Evolutionary conservation across 768 basidiomycete species (phyloP).

Genomic region (Pulveroboletus sp.): DNA sequence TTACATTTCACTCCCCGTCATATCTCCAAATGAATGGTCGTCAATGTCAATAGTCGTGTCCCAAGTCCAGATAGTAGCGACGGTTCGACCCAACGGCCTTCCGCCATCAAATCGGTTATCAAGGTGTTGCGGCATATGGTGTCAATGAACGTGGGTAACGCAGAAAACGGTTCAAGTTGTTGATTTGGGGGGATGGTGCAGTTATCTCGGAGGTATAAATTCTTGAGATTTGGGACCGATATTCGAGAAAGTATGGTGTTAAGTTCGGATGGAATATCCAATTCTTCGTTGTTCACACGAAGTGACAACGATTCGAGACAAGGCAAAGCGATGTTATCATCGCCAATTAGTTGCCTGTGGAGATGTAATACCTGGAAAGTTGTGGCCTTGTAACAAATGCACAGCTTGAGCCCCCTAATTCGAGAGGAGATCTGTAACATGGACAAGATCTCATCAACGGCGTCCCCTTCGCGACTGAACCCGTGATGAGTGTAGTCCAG

Average conservation of each 20-base stretch:
- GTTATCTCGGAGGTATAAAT: conserved; percentile 46
- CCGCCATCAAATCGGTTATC: conserved; percentile 12
- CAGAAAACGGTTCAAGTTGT: conserved; percentile 36
- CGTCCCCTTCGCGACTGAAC: conserved; percentile 55
- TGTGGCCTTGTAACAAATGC: conserved; percentile 46
- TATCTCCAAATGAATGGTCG: conserved; percentile 13
- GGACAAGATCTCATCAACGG: conserved; percentile 54
- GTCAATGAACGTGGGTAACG: conserved; percentile 27
- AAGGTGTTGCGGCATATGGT: conserved; percentile 5
- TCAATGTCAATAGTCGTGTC: conserved; percentile 11
- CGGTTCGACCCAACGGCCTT: conserved; percentile 29
- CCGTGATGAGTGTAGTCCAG: conserved; percentile 75
- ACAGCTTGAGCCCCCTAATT: conserved; percentile 53
- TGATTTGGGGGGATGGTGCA: conserved; percentile 8
- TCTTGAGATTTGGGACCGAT: conserved; percentile 44
- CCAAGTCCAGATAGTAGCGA: conserved; percentile 10
- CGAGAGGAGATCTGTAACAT: conserved; percentile 54
- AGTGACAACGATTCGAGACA: conserved; percentile 48
- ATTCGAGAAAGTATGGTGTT: conserved; percentile 49
- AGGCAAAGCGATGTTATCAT: conserved; percentile 40
- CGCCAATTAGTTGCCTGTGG: conserved; percentile 22
- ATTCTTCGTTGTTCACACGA: conserved; percentile 49
- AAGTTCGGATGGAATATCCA: conserved; percentile 65
- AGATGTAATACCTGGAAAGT: conserved; percentile 16
- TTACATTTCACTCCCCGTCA: conserved; percentile 9